Percentiles rank a stretch among this genome's conserved stretches.
These are phyloP conservation scores for Candida arabinofermentans DNA, from an alignment of 805 yeast genomes.

Conservation along the genomic window DNA sequence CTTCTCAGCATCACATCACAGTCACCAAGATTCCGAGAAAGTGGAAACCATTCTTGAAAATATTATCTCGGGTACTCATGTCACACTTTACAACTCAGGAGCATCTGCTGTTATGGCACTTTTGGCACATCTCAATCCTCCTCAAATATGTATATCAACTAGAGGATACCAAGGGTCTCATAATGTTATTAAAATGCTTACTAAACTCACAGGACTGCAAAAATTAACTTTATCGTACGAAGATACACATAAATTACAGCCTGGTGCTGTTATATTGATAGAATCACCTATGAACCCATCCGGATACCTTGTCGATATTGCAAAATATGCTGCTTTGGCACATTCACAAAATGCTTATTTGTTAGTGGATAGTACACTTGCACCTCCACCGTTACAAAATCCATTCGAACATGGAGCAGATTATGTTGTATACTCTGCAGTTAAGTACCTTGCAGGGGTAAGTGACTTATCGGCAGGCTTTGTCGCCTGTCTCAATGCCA, in stretches of 20 bases:
- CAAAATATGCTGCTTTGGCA: slow-evolving; percentile 39
- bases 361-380: slow-evolving; percentile 51
- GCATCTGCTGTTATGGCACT: slow-evolving; percentile 49
- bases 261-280: slow-evolving; percentile 44
- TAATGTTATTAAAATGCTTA: slow-evolving; percentile 41
- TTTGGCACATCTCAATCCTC: slow-evolving; percentile 44
- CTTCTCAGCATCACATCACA: slow-evolving; percentile 9
- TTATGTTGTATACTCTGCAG: slow-evolving; percentile 50
- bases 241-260: slow-evolving; percentile 30
- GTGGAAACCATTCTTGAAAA: slow-evolving; percentile 44
- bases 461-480: slow-evolving; percentile 52
- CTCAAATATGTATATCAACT: slow-evolving; percentile 39
- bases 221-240: slow-evolving; percentile 33
- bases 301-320: slow-evolving; percentile 41
- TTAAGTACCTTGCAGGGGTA: slow-evolving; percentile 54
- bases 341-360: slow-evolving; percentile 41
- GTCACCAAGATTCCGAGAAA: slow-evolving; percentile 32
- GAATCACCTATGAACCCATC: slow-evolving; percentile 56
- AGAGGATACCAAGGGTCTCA: slow-evolving; percentile 51
- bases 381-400: slow-evolving; percentile 53
- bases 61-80: slow-evolving; percentile 43
- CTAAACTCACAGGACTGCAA: slow-evolving; percentile 38
- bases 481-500: slow-evolving; percentile 37
- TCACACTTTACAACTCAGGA: slow-evolving; percentile 47
- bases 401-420: slow-evolving; percentile 52